Evolutionary conservation across 2,329 filamentous ascomycete genomes (phyloP), one percentile per base, ranked within the genome.

Genomic region (Cordyceps javanica): DNA sequence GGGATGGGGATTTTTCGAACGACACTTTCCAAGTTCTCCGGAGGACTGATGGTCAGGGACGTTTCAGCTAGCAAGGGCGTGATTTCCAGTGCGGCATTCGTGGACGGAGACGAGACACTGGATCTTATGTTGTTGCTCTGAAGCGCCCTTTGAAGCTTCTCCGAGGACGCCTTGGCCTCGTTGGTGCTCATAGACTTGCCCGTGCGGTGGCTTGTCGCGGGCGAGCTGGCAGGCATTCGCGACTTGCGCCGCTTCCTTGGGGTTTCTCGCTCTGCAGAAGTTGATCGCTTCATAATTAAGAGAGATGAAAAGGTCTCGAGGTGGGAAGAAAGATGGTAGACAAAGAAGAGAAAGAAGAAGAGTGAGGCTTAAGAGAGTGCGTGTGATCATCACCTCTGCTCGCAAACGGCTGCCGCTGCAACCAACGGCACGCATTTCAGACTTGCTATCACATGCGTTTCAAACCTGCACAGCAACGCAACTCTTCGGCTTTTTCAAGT

Each of bases 391-490:
- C 7, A 36, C 39, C 13, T 28, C 3, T 13, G 41, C 3, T 3
- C 16, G 36, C 54, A 56, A 57, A 57, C 45, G 51, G n/a, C 49
- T 41, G 36, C 50, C 36, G 45, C 55, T 38, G 55, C 28, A 50
- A 38, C 55, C 25, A 48, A 39, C 30, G 23, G 7, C 28, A 44
- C 38, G 23, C 11, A 7, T 16, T 16, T 14, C 5, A 32, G 39
- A 19, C 5, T 26, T 23, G 2, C 34, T 53, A 23, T 55, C 42
- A 48, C 41, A 30, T 48, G 8, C 23, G 10, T 21, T 39, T 55
- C 25, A 39, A 21, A 19, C 25, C 21, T 21, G 41, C 44, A 49
- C 44, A 9, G 19, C 13, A 32, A 16, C 11, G 39, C 5, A 1
- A 45, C 11, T 41, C 19, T 10, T n/a, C 38, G 42, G 23, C 19